Base-by-base conservation (phyloP, 1,139 yeast species). In the Meyerozyma guilliermondii region DNA sequence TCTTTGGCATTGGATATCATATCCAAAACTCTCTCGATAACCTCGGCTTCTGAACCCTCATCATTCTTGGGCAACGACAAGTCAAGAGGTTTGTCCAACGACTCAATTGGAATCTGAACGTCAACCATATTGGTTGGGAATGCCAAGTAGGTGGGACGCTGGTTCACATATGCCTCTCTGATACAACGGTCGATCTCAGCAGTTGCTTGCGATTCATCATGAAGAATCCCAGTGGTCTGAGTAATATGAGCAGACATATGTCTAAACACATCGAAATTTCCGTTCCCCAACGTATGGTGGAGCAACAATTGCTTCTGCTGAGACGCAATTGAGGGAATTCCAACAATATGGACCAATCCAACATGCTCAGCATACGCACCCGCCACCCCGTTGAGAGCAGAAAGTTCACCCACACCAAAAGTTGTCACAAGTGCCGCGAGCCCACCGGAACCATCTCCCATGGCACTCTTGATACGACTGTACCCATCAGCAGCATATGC, bases 191-290 rank as follows among this genome's bases (percentile, higher is more conserved):
- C 74, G 38, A 68, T 62, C 43, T 64, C 69, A 2, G 50, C 58
- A 4, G 68, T 54, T 2, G 71, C 72, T 23, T 54, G 51, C 28
- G 46, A 46, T 26, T 56, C 56, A 47, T 65, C 68, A n/a, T 53
- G 51, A 28, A 66, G 49, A 34, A 63, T 53, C 5, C 62, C 66
- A 7, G 69, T 58, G 37, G 71, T 62, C 39, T 59, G 60, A 34
- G 65, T 54, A 41, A 68, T 65, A 50, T 58, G 52, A 13, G 59
- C 49, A 37, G 70, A 63, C 87, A 86, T 86, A 60, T 78, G 71
- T 65, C 76, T 77, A 74, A 85, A 87, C 40, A 82, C 92, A 40
- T 84, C 80, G 67, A 84, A 87, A 65, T 84, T 91, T 50, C 92
- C 91, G 66, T 87, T 84, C 56, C 95, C 95, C 56, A 83, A 71